These are phyloP conservation scores for Schoenoplectus tabernaemontani DNA, from an alignment of 202 grass and related monocot species.

Conservation along the genomic window DNA sequence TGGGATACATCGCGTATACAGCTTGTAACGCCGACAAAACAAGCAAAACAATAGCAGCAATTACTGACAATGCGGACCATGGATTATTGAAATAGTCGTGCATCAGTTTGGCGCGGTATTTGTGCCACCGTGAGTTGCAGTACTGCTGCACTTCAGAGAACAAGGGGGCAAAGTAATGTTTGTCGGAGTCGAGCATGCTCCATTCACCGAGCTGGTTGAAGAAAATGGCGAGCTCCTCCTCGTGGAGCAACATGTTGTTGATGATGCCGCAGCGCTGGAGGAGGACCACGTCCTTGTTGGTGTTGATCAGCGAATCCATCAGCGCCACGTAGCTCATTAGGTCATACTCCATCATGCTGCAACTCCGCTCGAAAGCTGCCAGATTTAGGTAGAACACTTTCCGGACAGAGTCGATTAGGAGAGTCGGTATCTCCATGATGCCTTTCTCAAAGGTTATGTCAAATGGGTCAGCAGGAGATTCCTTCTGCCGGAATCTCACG, in stretches of 20 bases:
- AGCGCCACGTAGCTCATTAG: slow-evolving; percentile 26
- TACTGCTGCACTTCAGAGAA: not conserved
- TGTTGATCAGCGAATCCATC: slow-evolving; percentile 28
- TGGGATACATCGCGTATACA: not conserved
- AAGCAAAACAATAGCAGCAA: slow-evolving; percentile 18
- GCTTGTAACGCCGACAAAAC: slow-evolving; percentile 6
- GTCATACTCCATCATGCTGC: not conserved
- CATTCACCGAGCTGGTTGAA: slow-evolving; percentile 24
- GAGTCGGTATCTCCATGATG: slow-evolving; percentile 18
- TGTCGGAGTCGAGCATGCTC: not conserved
- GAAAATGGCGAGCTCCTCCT: not conserved
- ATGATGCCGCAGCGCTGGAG: slow-evolving; percentile 24
- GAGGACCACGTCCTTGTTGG: slow-evolving; percentile 26
- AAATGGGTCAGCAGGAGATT: not conserved
- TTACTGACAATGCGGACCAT: slow-evolving; percentile 12
- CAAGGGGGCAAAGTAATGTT: slow-evolving; percentile 24
- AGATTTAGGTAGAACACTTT: slow-evolving; percentile 23
- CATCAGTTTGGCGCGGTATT: slow-evolving; percentile 9
- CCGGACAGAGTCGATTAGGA: slow-evolving; percentile 5
- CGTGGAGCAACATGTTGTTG: slow-evolving; percentile 17
- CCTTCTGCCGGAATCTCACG: not conserved
- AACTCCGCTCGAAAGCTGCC: slow-evolving; percentile 24
- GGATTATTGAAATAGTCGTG: slow-evolving; percentile 35
- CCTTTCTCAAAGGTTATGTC: slow-evolving; percentile 21
- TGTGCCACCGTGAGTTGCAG: slow-evolving; percentile 1